Conservation (phyloP, 257 asterid species). For the Ballota nigra region DNA sequence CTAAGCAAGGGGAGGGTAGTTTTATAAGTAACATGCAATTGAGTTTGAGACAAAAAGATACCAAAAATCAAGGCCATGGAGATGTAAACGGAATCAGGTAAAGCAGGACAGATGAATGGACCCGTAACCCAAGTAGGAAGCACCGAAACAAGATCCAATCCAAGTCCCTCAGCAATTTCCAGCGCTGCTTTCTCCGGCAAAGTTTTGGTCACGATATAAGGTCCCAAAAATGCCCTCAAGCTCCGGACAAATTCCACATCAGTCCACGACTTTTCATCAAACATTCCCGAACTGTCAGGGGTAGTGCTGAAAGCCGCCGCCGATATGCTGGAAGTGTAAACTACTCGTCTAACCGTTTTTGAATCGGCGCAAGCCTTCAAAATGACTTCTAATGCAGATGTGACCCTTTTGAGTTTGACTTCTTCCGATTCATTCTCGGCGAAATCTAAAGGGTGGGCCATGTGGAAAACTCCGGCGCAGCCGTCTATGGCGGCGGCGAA, state of each 20-base stretch:
- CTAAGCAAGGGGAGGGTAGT: no score
- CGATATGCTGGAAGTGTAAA: conserved; percentile 51
- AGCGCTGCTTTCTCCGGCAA: conserved; percentile 51
- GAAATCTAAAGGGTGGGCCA: conserved; percentile 65
- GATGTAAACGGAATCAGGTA: conserved; percentile 39
- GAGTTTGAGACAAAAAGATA: no score
- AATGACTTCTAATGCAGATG: conserved; percentile 36
- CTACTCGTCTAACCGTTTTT: conserved; percentile 47
- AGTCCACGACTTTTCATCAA: conserved; percentile 42
- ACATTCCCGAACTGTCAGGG: conserved; percentile 2
- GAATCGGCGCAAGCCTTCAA: conserved; percentile 45
- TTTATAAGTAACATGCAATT: no score
- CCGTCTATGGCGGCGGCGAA: conserved; percentile 54
- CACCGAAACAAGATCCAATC: conserved; percentile 48
- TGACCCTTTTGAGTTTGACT: conserved; percentile 24
- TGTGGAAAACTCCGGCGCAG: conserved; percentile 68
- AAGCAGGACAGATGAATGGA: conserved; percentile 50
- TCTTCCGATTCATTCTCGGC: conserved; percentile 49
- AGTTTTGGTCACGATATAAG: conserved; percentile 51
- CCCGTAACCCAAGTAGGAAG: conserved; percentile 56
- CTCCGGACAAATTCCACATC: conserved; percentile 36
- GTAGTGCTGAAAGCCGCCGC: conserved; percentile 21
- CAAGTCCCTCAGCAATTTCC: conserved; percentile 45
- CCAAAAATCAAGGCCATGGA: conserved; percentile 49
- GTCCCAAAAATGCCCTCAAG: conserved; percentile 22